Evolutionary conservation across 2,329 filamentous ascomycete genomes (phyloP), one percentile per base, ranked within the genome.

Genomic region (Talaromyces sp.): DNA sequence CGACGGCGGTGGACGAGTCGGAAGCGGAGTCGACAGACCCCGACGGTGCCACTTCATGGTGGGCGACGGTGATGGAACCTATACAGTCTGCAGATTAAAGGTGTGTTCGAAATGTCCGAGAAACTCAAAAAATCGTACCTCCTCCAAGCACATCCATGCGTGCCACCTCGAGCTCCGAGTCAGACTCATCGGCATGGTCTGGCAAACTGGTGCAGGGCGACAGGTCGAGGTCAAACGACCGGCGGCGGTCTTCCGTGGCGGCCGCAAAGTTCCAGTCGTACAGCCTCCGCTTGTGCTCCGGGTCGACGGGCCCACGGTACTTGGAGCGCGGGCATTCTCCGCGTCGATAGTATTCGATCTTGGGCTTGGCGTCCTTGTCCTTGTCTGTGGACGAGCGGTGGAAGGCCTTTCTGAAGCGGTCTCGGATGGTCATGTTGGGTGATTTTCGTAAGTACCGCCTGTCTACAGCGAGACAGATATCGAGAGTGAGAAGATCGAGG

Each of bases 321-420:
- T 81, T 81, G 32, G 79, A 80, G 17, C 71, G 74, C 0, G 79
- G 79, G 19, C 80, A 72, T 65, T 81, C 79, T 65, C 75, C 67
- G 21, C 77, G 76, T 60, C 76, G 76, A 68, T 81, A 81, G 64
- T 81, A 77, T 71, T 80, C 74, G 61, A 80, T 72, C 62, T 78
- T 77, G 52, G 77, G 69, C 57, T 71, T 76, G 38, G 72, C 70
- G 56, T 73, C 68, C 43, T 66, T 67, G 38, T 67, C 66, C 29
- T 60, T 43, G 21, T 58, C 52, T 21, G 56, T 26, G 57, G 64
- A 55, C 59, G 66, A 66, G 35, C 73, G 69, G 60, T 69, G 70
- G 63, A 77, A 73, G 32, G 74, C 74, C 61, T 67, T 67, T 61
- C 67, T 70, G 62, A 78, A 69, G 61, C 65, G 73, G 27, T 75